Conservation (phyloP, 495 filamentous ascomycete genomes). For the Trichoderma virens region DNA sequence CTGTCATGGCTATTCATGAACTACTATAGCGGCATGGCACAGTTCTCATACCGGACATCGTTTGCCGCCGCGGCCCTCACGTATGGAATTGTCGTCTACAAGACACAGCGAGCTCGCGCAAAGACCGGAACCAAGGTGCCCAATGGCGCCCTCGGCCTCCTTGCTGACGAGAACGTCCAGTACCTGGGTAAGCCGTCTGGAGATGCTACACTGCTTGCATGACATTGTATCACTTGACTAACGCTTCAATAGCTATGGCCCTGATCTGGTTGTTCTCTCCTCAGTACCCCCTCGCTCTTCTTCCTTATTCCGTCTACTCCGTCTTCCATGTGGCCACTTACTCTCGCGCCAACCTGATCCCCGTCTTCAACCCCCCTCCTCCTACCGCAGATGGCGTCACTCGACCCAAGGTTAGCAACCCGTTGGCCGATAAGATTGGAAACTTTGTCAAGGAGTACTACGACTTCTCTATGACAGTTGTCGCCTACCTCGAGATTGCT, state of each 20-base stretch:
- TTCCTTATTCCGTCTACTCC: slow-evolving; percentile 94
- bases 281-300: slow-evolving; percentile 80
- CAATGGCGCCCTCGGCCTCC: slow-evolving; percentile 53
- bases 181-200: slow-evolving; percentile 62
- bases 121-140: slow-evolving; percentile 52
- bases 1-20: slow-evolving; percentile 80
- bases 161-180: slow-evolving; percentile 91
- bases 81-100: slow-evolving; percentile 99
- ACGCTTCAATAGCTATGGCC: slow-evolving; percentile 63
- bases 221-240: neutral
- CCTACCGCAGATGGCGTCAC: slow-evolving; percentile 46
- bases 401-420: slow-evolving; percentile 53
- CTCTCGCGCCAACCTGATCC: slow-evolving; percentile 61
- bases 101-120: slow-evolving; percentile 79
- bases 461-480: slow-evolving; percentile 77
- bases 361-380: slow-evolving; percentile 47
- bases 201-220: neutral
- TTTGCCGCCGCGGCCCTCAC: slow-evolving; percentile 84
- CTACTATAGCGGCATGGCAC: slow-evolving; percentile 62
- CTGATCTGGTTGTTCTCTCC: slow-evolving; percentile 89
- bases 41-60: slow-evolving; percentile 77
- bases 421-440: slow-evolving; percentile 73
- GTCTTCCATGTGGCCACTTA: slow-evolving; percentile 95
- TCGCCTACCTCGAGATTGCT: slow-evolving; percentile 64
- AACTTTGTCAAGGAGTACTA: slow-evolving; percentile 97